phyloP scores from a whole-genome alignment of 2,329 filamentous ascomycete genomes.

The Nakataea oryzae region DNA sequence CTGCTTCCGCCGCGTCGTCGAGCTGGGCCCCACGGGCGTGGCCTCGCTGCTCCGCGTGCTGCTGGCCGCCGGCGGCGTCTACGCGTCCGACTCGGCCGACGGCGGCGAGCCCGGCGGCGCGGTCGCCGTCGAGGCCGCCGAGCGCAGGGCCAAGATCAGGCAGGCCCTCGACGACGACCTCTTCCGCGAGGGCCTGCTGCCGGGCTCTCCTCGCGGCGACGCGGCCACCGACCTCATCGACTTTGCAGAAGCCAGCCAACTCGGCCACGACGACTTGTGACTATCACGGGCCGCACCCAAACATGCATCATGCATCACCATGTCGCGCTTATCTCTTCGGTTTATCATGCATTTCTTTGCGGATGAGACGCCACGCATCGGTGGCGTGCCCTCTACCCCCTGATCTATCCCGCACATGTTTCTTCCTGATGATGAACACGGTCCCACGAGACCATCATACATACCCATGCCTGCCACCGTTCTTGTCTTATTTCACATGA shows the following conservation, averaged over 20 bases:
- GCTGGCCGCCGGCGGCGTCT: neutral
- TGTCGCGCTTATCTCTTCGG: neutral
- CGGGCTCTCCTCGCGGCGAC: neutral
- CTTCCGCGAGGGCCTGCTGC: neutral
- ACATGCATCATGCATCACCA: neutral
- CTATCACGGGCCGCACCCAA: neutral
- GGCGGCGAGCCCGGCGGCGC: neutral
- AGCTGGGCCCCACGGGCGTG: conserved; percentile 1
- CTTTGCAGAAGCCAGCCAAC: neutral
- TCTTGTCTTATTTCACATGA: neutral
- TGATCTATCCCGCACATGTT: neutral
- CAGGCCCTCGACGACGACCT: neutral
- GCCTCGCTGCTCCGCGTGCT: conserved; percentile 2
- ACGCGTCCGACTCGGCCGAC: neutral
- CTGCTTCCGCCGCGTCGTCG: conserved; percentile 1
- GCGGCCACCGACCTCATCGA: neutral
- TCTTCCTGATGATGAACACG: neutral
- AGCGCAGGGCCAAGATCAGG: neutral
- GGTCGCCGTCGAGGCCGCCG: neutral
- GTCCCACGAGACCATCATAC: neutral
- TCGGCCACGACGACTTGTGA: neutral
- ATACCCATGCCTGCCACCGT: neutral
- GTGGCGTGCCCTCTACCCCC: neutral
- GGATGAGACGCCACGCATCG: neutral
- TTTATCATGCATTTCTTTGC: neutral